Evolutionary conservation across 768 basidiomycete genomes (phyloP), one percentile per base, ranked within the genome.

Genomic region (Gymnopilus dilepis): DNA sequence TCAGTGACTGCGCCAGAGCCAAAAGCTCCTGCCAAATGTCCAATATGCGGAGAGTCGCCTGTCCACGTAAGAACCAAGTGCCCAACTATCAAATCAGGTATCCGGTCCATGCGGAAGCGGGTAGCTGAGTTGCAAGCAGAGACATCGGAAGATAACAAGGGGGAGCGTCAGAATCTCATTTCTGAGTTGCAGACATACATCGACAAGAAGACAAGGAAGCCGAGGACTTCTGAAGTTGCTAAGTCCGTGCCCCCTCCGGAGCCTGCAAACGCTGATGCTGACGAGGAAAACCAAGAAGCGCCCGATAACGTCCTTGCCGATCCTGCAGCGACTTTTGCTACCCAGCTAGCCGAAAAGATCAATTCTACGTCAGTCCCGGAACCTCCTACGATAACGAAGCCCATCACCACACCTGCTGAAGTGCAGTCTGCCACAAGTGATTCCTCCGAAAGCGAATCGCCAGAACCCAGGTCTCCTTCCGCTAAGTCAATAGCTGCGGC

Each of bases 41-140:
- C 80, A 40, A 72, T 85, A 21, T 88, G 87, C 70, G 71, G 74
- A 19, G 70, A 70, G 45, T 63, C 65, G 4, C 80, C 83, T 6
- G 73, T 76, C 38, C 87, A 89, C 62, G 72, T 77, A 55, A 81
- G 79, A n/a, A 76, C 76, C 52, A 70, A 70, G 43, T 89, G 87
- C 68, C 83, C 84, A 5, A 69, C 80, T 22, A 74, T 88, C 24
- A 60, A 73, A 24, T 76, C 76, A 37, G 82, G 84, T 9, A 67
- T 79, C 0, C 70, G 73, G 7, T 69, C 78, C 7, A 77, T 88
- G 65, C 75, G 73, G 62, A 72, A 72, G 52, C 83, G 85, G 56
- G 70, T 88, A 42, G 70, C 67, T 7, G 80, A 84, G 62, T 70
- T 87, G 19, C 63, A 73, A 66, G 41, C 56, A 37, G 62, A 65